Evolutionary conservation across 1,139 yeast genomes (phyloP), one percentile per base, ranked within the genome.

Genomic region (Blastobotrys aristatus): DNA sequence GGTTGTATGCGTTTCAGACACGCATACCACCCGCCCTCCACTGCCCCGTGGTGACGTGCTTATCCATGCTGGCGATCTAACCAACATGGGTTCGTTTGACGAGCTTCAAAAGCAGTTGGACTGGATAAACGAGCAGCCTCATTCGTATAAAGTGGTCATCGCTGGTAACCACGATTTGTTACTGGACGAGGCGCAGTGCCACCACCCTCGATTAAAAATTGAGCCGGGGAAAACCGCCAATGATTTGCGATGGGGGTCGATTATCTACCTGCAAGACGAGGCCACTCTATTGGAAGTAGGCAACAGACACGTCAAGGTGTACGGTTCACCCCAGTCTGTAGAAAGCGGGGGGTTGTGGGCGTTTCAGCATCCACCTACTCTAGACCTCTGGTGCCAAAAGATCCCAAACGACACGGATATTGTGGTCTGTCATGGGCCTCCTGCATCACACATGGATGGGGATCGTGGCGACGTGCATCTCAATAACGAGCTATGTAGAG

Each of bases 161-260:
- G 46, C 40, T 26, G 46, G 46, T 2, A 35, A 42, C 16, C 46
- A 42, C 27, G 46, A 42, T 27, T 27, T 34, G 26, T 11, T 42
- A 6, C 16, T 27, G 27, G 46, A 42, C 20, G 27, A 34, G 11
- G 11, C 22, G 17, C 21, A 17, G 18, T 6, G 14, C 11, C n/a
- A 16, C 2, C 38, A 41, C 32, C 46, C 46, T 5, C 4, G 24
- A 18, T 13, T 34, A 6, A 26, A 20, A 17, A 22, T 24, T 3
- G 13, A 18, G 20, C 40, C 40, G 2, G 34, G 29, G 3, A 42
- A 42, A 18, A 17, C 26, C 7, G 18, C 20, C 5, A 11, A 35
- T 4, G 46, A 42, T 35, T 22, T 42, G 27, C 17, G 46, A 34
- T 42, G 46, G 46, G 46, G 46, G 11, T 34, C 40, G 8, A 42